phyloP scores from a whole-genome alignment of 2,329 filamentous ascomycete species.

The Botrytis cinerea region DNA sequence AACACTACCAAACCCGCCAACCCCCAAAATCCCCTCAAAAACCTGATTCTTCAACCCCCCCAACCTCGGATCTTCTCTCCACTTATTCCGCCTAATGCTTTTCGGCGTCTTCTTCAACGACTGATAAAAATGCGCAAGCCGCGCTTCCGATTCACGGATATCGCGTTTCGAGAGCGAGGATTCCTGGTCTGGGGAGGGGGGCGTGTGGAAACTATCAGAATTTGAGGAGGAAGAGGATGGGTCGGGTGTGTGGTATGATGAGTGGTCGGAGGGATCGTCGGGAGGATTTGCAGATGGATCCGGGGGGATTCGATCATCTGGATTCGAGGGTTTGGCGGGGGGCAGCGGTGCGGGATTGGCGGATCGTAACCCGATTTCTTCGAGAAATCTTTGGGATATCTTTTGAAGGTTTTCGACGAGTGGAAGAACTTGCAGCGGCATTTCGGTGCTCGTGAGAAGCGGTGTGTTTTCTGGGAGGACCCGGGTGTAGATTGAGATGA shows the following conservation, averaged over 20 bases:
- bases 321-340: too few relatives aligned
- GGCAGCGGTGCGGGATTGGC: rapidly evolving
- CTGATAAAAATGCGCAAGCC: not conserved
- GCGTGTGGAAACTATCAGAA: not conserved
- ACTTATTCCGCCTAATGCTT: not conserved
- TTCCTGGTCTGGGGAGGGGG: not conserved
- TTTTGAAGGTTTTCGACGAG: not conserved
- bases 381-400: not conserved
- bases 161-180: not conserved
- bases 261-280: not conserved
- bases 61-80: not conserved
- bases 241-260: not conserved
- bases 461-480: not conserved
- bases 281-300: not conserved
- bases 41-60: not conserved
- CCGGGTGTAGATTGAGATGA: not conserved
- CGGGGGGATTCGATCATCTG: too few relatives aligned
- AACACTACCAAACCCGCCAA: not conserved
- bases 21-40: not conserved
- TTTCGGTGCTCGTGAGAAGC: not conserved
- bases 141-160: not conserved
- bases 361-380: not conserved
- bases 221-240: not conserved
- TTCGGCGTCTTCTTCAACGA: not conserved
- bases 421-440: not conserved